Conservation (phyloP, 2,329 filamentous ascomycete species). For the Fusarium albosuccineum region DNA sequence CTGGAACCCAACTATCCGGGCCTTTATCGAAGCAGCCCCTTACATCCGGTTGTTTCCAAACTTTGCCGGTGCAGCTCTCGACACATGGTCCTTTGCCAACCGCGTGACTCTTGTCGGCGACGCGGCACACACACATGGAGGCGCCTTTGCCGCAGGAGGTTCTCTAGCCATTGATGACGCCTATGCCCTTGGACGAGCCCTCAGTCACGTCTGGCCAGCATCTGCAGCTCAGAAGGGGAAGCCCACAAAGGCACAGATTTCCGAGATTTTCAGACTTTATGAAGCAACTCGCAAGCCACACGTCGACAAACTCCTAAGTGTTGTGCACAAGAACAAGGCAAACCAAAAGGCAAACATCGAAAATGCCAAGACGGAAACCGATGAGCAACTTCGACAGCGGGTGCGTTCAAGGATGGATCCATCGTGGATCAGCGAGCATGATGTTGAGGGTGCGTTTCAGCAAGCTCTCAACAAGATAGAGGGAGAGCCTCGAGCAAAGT, state of each 20-base stretch:
- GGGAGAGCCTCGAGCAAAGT: not conserved
- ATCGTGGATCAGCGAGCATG: constrained; percentile 61
- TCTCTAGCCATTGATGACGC: constrained; percentile 57
- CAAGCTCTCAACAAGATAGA: constrained; percentile 45
- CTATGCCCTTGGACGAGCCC: constrained; percentile 56
- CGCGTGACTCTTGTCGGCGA: constrained; percentile 55
- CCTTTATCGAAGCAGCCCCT: constrained; percentile 57
- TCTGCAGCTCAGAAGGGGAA: constrained; percentile 9
- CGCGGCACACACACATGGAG: constrained; percentile 57
- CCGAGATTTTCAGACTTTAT: constrained; percentile 54
- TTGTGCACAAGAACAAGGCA: constrained; percentile 30
- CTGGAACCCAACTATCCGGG: constrained; percentile 58
- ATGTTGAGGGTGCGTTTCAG: constrained; percentile 56
- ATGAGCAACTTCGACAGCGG: constrained; percentile 52
- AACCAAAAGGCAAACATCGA: constrained; percentile 32
- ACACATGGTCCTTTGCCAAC: constrained; percentile 56
- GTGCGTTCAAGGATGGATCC: constrained; percentile 54
- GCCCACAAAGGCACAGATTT: constrained; percentile 38
- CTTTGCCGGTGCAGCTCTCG: constrained; percentile 54
- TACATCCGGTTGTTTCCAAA: constrained; percentile 59
- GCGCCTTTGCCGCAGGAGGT: constrained; percentile 56
- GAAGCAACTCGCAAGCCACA: constrained; percentile 58
- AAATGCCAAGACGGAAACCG: constrained; percentile 46
- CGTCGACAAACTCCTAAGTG: constrained; percentile 48
- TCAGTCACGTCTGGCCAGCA: constrained; percentile 53